phyloP scores from a whole-genome alignment of 176 grass and related monocot species.

The Pharus latifolius region DNA sequence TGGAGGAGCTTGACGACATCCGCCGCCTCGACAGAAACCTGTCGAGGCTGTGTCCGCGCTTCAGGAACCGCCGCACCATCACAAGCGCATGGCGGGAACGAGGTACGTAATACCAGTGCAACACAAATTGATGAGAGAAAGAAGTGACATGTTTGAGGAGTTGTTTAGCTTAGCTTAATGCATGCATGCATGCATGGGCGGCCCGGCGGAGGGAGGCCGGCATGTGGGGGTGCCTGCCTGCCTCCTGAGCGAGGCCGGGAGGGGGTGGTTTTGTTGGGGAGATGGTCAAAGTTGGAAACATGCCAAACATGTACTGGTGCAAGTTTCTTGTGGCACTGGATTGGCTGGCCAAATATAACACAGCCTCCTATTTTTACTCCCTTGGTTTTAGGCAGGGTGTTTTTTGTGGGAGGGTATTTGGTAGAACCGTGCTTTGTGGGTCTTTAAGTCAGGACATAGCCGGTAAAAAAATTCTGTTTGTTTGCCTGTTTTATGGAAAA shows the following conservation, averaged over 20 bases:
- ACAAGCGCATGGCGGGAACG: background rate
- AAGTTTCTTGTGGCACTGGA: constrained; percentile 9
- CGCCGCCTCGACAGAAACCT: constrained; percentile 10
- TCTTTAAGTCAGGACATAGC: too few relatives aligned
- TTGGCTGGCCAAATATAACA: constrained; percentile 46
- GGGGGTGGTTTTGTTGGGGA: background rate
- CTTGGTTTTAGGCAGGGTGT: background rate
- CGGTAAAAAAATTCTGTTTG: too few relatives aligned
- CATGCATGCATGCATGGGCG: too few relatives aligned
- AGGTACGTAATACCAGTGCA: too few relatives aligned
- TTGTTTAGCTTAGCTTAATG: too few relatives aligned
- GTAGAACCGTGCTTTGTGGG: too few relatives aligned
- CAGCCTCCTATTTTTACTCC: background rate
- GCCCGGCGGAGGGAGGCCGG: too few relatives aligned
- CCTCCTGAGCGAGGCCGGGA: background rate
- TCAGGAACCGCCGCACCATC: constrained; percentile 33
- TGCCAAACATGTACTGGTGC: background rate
- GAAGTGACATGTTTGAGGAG: too few relatives aligned
- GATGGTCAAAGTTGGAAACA: constrained; percentile 18
- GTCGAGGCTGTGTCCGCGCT: constrained; percentile 41
- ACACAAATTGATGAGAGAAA: too few relatives aligned
- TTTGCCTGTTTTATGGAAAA: too few relatives aligned
- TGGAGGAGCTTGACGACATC: constrained; percentile 21
- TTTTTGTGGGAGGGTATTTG: too few relatives aligned
- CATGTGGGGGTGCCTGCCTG: too few relatives aligned